phyloP scores from a whole-genome alignment of 139 green algal genomes.

The Pseudopediastrum boryanum region DNA sequence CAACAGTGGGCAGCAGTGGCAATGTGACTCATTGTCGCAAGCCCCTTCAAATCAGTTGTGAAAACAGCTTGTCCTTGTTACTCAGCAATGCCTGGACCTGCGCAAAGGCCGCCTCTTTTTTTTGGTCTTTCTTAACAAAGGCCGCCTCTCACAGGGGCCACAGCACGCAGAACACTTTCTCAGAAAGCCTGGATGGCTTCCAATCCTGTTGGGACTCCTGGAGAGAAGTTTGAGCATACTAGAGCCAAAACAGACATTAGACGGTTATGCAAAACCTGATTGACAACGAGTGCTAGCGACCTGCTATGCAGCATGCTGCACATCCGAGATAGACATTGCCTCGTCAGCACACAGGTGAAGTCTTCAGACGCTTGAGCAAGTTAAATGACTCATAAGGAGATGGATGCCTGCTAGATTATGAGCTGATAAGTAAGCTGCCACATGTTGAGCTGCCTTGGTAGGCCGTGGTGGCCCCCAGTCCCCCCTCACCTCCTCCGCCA shows the following conservation, averaged over 20 bases:
- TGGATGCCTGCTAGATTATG: not conserved
- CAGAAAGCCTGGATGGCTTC: too few relatives aligned
- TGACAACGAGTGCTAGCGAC: too few relatives aligned
- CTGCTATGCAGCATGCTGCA: not conserved
- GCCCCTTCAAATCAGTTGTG: not conserved
- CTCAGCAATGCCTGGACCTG: too few relatives aligned
- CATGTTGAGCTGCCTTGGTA: too few relatives aligned
- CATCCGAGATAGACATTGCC: not conserved
- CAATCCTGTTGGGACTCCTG: too few relatives aligned
- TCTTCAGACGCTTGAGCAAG: not conserved
- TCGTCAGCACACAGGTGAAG: not conserved
- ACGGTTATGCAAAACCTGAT: too few relatives aligned
- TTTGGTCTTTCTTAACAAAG: not conserved
- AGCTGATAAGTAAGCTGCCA: too few relatives aligned
- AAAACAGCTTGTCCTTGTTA: not conserved
- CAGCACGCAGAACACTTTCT: too few relatives aligned
- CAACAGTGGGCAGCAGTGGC: not conserved
- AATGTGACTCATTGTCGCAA: not conserved
- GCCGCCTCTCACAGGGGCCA: too few relatives aligned
- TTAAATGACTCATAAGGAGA: not conserved
- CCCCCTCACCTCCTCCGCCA: constrained; percentile 9
- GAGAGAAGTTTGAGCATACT: too few relatives aligned
- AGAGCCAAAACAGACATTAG: too few relatives aligned
- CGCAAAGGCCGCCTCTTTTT: not conserved
- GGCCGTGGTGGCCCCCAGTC: too few relatives aligned